phyloP scores from a whole-genome alignment of 768 basidiomycete genomes.

The Mycena venus region DNA sequence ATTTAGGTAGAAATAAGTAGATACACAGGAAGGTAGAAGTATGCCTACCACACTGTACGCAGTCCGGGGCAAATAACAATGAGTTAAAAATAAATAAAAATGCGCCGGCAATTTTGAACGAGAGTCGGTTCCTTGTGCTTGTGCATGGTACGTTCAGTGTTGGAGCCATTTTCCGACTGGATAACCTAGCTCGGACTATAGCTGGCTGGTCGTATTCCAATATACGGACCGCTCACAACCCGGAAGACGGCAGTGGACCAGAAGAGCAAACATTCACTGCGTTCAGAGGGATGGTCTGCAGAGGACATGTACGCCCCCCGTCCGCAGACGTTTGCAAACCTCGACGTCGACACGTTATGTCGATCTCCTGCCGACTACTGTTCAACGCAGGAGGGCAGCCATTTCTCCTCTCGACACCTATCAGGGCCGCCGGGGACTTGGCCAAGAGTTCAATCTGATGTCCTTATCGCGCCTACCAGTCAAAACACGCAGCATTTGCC shows the following conservation, averaged over 20 bases:
- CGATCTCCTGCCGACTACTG: neutral
- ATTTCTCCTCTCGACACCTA: neutral
- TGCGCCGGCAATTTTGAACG: neutral
- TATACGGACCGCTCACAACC: neutral
- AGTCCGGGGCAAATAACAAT: too few species aligned
- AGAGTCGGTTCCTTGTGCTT: neutral
- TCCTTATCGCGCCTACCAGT: neutral
- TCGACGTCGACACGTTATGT: neutral
- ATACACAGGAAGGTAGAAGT: too few species aligned
- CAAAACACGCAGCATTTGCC: neutral
- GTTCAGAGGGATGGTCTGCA: too few species aligned
- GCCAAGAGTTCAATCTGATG: neutral
- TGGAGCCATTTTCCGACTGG: neutral
- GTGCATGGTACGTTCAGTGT: neutral
- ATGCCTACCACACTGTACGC: too few species aligned
- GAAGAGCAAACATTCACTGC: neutral
- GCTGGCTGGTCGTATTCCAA: slow-evolving; percentile 1
- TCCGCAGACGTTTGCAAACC: neutral
- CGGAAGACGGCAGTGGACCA: neutral
- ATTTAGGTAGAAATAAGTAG: too few species aligned
- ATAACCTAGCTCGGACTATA: neutral
- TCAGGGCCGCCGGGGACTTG: neutral
- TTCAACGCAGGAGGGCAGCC: neutral
- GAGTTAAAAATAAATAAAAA: too few species aligned
- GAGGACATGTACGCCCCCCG: neutral